Conservation (phyloP, 2,329 filamentous ascomycete species). For the Podosphaera fusca region DNA sequence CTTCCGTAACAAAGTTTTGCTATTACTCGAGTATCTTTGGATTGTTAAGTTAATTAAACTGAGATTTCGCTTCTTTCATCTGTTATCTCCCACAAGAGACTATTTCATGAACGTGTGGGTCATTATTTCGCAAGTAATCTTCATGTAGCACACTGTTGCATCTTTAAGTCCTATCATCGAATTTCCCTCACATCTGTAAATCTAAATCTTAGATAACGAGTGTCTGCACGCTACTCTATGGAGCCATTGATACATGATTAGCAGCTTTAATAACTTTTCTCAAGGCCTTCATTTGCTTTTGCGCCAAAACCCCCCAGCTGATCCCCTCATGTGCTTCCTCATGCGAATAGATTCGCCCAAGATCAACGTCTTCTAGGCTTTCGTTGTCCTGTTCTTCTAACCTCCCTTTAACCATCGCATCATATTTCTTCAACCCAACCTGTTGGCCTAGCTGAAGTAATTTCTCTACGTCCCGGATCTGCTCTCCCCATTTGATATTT, state of each 20-base stretch:
- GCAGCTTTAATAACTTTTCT: not conserved
- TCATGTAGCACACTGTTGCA: no score
- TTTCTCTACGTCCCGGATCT: constrained; percentile 3
- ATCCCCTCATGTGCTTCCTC: not conserved
- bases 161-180: no score
- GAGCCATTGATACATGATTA: not conserved
- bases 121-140: no score
- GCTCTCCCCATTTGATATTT: constrained; percentile 6
- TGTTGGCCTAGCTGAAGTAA: constrained; percentile 7
- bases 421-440: constrained; percentile 8
- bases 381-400: not conserved
- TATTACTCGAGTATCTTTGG: no score
- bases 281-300: not conserved
- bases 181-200: no score
- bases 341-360: not conserved
- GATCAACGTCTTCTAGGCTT: not conserved
- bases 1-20: no score
- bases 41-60: no score
- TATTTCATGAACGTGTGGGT: no score
- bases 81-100: no score
- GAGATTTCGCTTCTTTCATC: no score
- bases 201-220: no score
- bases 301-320: not conserved
- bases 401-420: constrained; percentile 2
- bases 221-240: not conserved